Evolutionary conservation across 345 rosid genomes (phyloP), one percentile per base, ranked within the genome.

Genomic region (Cardamine occulta): DNA sequence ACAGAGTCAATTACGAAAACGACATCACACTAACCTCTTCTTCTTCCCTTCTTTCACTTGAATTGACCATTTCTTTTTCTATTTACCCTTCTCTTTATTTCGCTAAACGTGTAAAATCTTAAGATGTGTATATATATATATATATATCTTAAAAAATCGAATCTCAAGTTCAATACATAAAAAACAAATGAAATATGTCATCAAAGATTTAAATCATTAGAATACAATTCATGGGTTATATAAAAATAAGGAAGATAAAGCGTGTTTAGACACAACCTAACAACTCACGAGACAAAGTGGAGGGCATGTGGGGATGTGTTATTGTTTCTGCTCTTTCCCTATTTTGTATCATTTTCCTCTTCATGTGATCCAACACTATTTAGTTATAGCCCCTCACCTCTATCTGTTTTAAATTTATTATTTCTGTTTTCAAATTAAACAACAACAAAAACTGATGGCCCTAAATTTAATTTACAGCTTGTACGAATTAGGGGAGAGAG

Each of bases 201-300:
- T 23, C 58, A 52, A 52, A 21, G 15, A 58, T 17, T 37, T 24
- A 40, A 12, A 28, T 5, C 2, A 57, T 14, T 59, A 76, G 10
- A 69, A 62, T 64, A 34, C 39, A 76, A 62, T 53, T 76, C 29
- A 53, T 52, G 65, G 57, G 31, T 37, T 49, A 42, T 60, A 66
- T 67, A 3, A 26, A 35, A 66, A 18, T 24, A 24, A 57, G 24
- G 10, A 54, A 17, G 53, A 67, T 12, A 75, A 76, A 68, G 80
- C 56, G 68, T 69, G 59, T 68, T 63, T 55, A 65, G 54, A 44
- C 32, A 65, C 63, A 78, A 51, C 77, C 74, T 40, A 66, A 72
- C 69, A 78, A 72, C 77, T 78, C 77, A 72, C 64, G 77, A 47
- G 73, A 72, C 77, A 52, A 72, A 66, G 77, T 66, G 81, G 77